Evolutionary conservation across 306 rosid genomes (phyloP), one percentile per base, ranked within the genome.

Genomic region (Vigna trinervia): DNA sequence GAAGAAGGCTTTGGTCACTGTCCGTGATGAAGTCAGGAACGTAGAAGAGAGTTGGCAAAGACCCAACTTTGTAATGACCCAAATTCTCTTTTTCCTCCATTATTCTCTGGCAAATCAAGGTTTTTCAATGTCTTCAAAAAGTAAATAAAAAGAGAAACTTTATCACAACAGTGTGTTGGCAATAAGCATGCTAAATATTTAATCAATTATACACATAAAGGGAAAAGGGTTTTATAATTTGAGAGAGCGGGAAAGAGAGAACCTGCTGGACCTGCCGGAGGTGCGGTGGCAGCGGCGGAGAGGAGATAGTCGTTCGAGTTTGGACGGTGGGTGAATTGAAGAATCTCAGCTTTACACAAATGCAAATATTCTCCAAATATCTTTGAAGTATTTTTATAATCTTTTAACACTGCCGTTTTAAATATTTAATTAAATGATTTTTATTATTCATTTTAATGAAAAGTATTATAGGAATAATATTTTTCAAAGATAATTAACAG

Each of bases 1-100:
- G 87, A 70, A 94, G 89, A 74, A 70, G 34, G 84, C 68, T 79
- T 78, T 90, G 84, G 23, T 91, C 88, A 13, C 52, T 12, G 4
- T 81, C 84, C 0, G 86, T 62, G 63, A 90, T 79, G 84, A 94
- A 91, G 69, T 94, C 77, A 41, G 97, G 98, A 63, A 94, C 53
- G 77, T 90, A 91, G 19, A 80, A 72, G 17, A 94, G 10, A 71
- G 94, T 90, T 17, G 94, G 91, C 68, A 85, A 74, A 80, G 88
- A 77, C 46, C 94, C 98, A 73, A 91, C 89, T 91, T 76, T 79
- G 86, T 79, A 88, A 53, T 52, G 1, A 47, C 53, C 9, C 64
- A 88, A 63, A 3, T 68, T 71, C 28, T 79, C 78, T 71, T 59
- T 73, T 76, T 69, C 82, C 80, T 89, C 89, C 92, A 87, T 88